These are phyloP conservation scores for Xanthoconium stramineum DNA, from an alignment of 768 basidiomycete genomes.

Conservation along the genomic window DNA sequence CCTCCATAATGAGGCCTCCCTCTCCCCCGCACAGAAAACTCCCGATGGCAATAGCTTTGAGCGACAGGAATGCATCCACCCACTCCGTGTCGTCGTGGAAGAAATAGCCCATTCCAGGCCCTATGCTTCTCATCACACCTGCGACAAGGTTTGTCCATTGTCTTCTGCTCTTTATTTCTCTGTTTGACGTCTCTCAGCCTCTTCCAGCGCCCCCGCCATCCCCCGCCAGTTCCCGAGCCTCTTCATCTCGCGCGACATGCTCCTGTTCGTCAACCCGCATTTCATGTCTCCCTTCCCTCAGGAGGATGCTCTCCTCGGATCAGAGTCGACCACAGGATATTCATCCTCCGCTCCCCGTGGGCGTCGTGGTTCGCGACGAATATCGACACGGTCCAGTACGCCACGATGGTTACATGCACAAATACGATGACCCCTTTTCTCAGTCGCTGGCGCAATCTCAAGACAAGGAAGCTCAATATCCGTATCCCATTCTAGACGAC, in stretches of 20 bases:
- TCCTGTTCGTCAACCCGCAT: conserved; percentile 31
- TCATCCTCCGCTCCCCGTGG: conserved; percentile 25
- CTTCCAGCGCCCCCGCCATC: conserved; percentile 27
- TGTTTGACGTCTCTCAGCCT: conserved; percentile 9
- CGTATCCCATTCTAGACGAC: conserved; percentile 19
- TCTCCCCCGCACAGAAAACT: conserved; percentile 23
- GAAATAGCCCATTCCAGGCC: conserved; percentile 33
- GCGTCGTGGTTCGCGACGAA: conserved; percentile 29
- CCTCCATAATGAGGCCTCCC: conserved; percentile 33
- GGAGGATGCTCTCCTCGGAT: conserved; percentile 33
- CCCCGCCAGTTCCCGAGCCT: conserved; percentile 24
- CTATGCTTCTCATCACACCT: neutral
- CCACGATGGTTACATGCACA: conserved; percentile 13
- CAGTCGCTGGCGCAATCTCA: neutral
- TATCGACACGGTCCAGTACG: conserved; percentile 22
- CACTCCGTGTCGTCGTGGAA: conserved; percentile 35
- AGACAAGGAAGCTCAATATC: conserved; percentile 12
- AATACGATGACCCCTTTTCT: neutral
- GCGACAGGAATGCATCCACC: conserved; percentile 32
- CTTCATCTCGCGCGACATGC: conserved; percentile 25
- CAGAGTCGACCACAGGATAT: conserved; percentile 30
- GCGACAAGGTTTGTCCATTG: conserved; percentile 12
- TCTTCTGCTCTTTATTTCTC: neutral
- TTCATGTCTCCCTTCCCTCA: conserved; percentile 32
- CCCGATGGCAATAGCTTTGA: conserved; percentile 16